phyloP scores from a whole-genome alignment of 2,329 filamentous ascomycete genomes.

The Lachnellula suecica region DNA sequence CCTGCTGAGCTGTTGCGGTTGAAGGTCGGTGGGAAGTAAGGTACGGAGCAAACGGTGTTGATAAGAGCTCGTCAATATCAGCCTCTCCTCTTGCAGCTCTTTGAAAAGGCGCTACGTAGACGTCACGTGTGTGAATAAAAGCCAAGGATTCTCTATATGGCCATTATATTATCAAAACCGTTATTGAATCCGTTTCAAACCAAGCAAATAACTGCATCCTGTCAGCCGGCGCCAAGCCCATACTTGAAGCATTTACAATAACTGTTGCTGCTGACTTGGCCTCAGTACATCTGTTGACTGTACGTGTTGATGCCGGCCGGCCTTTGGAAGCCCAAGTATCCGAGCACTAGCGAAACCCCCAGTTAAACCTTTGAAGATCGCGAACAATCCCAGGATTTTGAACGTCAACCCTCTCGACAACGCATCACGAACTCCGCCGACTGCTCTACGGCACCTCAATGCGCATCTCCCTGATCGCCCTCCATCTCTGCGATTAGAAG shows the following conservation, averaged over 20 bases:
- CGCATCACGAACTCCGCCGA: constrained; percentile 18
- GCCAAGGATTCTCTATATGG: too few species aligned
- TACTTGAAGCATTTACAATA: background rate
- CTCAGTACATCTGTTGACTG: background rate
- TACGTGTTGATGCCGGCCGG: background rate
- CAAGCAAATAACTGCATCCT: background rate
- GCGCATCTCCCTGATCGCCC: constrained; percentile 12
- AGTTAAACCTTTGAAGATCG: constrained; percentile 20
- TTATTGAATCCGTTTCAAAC: background rate
- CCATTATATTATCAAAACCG: background rate
- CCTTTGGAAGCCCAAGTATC: constrained; percentile 2
- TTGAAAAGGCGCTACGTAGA: too few species aligned
- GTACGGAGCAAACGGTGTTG: constrained; percentile 8
- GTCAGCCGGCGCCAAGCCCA: too few species aligned
- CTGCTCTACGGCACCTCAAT: constrained; percentile 19
- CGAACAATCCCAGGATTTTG: constrained; percentile 20
- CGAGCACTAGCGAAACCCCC: constrained; percentile 10
- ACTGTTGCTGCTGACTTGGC: too few species aligned
- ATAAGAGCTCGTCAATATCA: background rate
- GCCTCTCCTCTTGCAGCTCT: background rate
- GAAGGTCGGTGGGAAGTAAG: constrained; percentile 14
- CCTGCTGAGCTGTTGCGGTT: constrained; percentile 9
- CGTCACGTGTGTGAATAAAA: too few species aligned
- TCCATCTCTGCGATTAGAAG: constrained; percentile 18
- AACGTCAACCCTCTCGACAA: constrained; percentile 11